Evolutionary conservation across 495 filamentous ascomycete genomes (phyloP).

Genomic region (Melanomma pulvis-pyrius): DNA sequence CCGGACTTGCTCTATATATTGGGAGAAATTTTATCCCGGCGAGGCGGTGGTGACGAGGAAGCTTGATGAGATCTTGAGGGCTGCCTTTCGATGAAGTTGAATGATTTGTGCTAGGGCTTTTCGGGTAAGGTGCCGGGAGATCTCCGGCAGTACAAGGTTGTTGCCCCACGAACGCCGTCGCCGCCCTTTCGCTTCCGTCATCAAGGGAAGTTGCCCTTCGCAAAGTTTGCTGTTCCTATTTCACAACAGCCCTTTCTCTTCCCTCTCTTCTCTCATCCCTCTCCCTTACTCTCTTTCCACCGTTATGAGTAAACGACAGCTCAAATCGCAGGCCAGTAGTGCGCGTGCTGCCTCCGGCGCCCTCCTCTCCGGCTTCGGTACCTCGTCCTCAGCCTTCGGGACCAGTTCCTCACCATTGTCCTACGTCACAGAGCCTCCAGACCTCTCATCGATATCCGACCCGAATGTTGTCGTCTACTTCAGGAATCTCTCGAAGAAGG

Average conservation of each 20-base stretch:
- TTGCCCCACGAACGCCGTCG: conserved; percentile 4
- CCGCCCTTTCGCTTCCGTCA: conserved; percentile 22
- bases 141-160: neutral
- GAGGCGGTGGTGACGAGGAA: neutral
- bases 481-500: conserved; percentile 91
- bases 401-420: conserved; percentile 65
- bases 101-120: neutral
- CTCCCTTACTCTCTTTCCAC: neutral
- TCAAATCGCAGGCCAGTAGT: conserved; percentile 74
- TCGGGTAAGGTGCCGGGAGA: conserved; percentile 7
- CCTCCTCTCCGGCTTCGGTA: conserved; percentile 52
- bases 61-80: neutral
- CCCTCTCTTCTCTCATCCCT: conserved; percentile 6
- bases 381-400: conserved; percentile 54
- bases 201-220: conserved; percentile 1
- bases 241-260: conserved; percentile 5
- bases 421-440: conserved; percentile 81
- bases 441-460: conserved; percentile 76
- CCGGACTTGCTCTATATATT: neutral
- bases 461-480: conserved; percentile 82
- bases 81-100: conserved; percentile 19
- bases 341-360: conserved; percentile 61
- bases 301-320: conserved; percentile 64
- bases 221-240: conserved; percentile 1
- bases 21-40: neutral